phyloP scores from a whole-genome alignment of 352 stramenopile species.

The Globisporangium lucens region DNA sequence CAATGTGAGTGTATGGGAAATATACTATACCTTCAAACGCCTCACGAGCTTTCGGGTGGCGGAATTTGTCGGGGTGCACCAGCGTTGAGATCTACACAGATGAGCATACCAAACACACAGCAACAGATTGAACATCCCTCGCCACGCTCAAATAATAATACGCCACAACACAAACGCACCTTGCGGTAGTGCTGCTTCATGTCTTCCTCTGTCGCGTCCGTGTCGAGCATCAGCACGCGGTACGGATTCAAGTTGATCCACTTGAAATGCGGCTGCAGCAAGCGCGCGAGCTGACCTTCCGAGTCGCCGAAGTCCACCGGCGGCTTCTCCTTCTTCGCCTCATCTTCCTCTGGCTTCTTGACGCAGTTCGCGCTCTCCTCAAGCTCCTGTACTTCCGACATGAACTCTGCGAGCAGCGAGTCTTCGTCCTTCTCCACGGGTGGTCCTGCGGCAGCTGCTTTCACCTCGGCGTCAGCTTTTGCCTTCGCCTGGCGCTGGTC shows the following conservation, averaged over 20 bases:
- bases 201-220: conserved; percentile 81
- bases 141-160: not conserved
- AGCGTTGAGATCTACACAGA: conserved; percentile 69
- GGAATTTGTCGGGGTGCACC: conserved; percentile 87
- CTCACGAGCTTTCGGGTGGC: conserved; percentile 65
- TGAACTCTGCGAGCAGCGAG: conserved; percentile 70
- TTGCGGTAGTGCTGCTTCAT: conserved; percentile 92
- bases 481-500: conserved; percentile 18
- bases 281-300: conserved; percentile 55
- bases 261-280: conserved; percentile 71
- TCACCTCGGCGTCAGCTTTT: conserved; percentile 21
- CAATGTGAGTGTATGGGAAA: not conserved
- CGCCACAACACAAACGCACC: conserved; percentile 22
- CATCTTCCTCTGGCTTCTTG: conserved; percentile 51
- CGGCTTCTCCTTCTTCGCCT: conserved; percentile 40
- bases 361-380: conserved; percentile 75
- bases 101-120: not conserved
- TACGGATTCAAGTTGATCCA: conserved; percentile 92
- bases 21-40: conserved; percentile 74
- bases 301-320: conserved; percentile 68
- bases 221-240: conserved; percentile 85
- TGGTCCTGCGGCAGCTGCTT: conserved; percentile 12
- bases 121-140: not conserved
- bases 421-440: conserved; percentile 40
- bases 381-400: conserved; percentile 82